These are phyloP conservation scores for Symmetrospora coprosmae DNA, from an alignment of 768 basidiomycete species.

Conservation along the genomic window DNA sequence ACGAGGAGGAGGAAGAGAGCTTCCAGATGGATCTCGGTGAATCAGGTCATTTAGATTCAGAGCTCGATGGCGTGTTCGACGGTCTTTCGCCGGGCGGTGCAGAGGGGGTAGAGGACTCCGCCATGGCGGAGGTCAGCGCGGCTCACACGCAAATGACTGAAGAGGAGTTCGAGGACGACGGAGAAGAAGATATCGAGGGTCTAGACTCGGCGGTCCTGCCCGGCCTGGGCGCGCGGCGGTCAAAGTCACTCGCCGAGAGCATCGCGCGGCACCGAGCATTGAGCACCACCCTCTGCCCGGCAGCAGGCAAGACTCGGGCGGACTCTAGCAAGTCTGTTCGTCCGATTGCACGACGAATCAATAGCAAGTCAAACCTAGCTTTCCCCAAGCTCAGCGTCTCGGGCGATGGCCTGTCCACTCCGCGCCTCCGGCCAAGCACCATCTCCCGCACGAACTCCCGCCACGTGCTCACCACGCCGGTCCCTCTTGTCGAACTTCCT, in stretches of 20 bases:
- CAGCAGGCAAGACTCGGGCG: not conserved
- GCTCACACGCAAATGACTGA: too few relatives aligned
- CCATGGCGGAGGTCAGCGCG: too few relatives aligned
- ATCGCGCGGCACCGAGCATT: not conserved
- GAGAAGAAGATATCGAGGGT: not conserved
- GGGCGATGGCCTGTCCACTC: too few relatives aligned
- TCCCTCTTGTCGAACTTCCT: conserved; percentile 15
- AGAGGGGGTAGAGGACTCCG: too few relatives aligned
- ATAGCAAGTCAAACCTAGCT: not conserved
- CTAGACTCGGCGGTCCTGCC: not conserved
- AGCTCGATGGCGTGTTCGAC: too few relatives aligned
- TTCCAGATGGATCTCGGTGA: too few relatives aligned
- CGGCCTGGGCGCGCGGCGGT: not conserved
- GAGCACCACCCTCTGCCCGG: conserved; percentile 15
- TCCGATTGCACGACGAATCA: not conserved
- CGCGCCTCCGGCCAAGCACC: not conserved
- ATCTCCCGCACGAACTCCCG: conserved; percentile 2
- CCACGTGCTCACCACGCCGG: conserved; percentile 1
- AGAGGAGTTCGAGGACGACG: not conserved
- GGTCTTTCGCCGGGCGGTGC: too few relatives aligned
- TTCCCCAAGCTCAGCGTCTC: too few relatives aligned
- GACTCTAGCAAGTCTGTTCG: not conserved
- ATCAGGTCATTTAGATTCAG: too few relatives aligned
- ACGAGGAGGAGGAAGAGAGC: too few relatives aligned
- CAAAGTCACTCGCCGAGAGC: not conserved